Evolutionary conservation across 129 eudicot genomes (phyloP), one percentile per base, ranked within the genome.

Genomic region (Ambrosia trifida): DNA sequence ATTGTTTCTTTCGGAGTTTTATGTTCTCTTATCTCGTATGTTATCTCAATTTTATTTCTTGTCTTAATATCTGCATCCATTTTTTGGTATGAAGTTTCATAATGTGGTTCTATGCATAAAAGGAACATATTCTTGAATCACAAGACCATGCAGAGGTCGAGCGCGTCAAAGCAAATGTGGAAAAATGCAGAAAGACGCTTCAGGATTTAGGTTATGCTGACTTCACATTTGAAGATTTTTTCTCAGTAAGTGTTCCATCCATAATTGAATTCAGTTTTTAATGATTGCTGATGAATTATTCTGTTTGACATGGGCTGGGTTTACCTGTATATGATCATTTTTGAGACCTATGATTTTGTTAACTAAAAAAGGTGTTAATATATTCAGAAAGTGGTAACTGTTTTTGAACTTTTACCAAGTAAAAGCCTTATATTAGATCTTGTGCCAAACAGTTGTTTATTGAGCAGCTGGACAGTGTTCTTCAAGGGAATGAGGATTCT

Each of bases 1-100:
- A 89, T 77, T 89, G 98, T 76, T 92, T 89, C 82, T 92, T 85
- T 60, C 88, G 98, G 64, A 80, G 98, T 75, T 93, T 93, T 78
- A 93, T 93, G 98, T 93, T 89, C 78, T 89, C 98, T 30, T 93
- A 89, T 76, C 90, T 93, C 46, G 98, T 93, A 80, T 61, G 98
- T 68, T 20, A 12, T 33, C 50, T 57, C 18, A 13, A 41, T 58
- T 38, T 70, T 30, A 3, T 20, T 20, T 54, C 18, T 67, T 57
- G 13, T 14, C 12, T 50, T 32, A 49, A 38, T 73, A 41, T 61
- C 18, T 43, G 12, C 73, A 16, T 43, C 53, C 18, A 46, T 81
- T 56, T 56, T 53, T 32, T 61, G 53, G 62, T 69, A 4, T 63
- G 40, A 69, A 35, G 41, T 16, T 64, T 76, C 64, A 3, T 58